Conservation (phyloP, 192 early-diverging fungal genomes). For the Linnemannia hyalina region DNA sequence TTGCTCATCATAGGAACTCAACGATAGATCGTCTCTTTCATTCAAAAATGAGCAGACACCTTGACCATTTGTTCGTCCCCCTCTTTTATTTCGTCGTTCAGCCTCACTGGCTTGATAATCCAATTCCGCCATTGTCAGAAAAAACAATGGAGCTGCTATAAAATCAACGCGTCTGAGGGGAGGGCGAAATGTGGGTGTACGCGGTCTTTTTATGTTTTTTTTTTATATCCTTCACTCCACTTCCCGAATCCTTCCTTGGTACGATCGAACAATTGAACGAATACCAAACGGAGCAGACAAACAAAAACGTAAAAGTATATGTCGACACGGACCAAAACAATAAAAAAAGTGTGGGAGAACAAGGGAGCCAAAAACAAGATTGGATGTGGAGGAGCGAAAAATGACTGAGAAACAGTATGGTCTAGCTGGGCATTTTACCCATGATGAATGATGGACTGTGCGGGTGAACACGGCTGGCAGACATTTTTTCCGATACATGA, state of each 20-base stretch:
- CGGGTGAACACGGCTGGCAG: slow-evolving; percentile 7
- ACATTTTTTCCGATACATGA: background rate
- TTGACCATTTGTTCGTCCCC: too few species aligned
- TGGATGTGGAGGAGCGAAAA: slow-evolving; percentile 1
- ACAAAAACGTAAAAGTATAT: background rate
- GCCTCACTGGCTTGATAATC: too few species aligned
- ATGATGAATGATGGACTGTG: background rate
- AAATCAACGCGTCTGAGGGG: too few species aligned
- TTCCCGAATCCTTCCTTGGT: background rate
- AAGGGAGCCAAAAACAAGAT: background rate
- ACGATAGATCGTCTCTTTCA: too few species aligned
- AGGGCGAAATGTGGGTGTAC: too few species aligned
- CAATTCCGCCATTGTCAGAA: too few species aligned
- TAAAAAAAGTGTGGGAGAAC: background rate
- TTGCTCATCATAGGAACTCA: too few species aligned
- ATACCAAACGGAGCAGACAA: slow-evolving; percentile 1
- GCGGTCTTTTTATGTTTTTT: background rate
- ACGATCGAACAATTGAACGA: background rate
- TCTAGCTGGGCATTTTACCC: background rate
- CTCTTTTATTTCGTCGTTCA: too few species aligned
- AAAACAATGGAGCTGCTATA: too few species aligned
- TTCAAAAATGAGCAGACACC: too few species aligned
- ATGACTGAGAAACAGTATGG: background rate
- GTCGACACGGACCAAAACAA: background rate
- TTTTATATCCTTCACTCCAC: background rate